Evolutionary conservation across 75 land plant species (phyloP).

Genomic region (Selaginella tamariscina): DNA sequence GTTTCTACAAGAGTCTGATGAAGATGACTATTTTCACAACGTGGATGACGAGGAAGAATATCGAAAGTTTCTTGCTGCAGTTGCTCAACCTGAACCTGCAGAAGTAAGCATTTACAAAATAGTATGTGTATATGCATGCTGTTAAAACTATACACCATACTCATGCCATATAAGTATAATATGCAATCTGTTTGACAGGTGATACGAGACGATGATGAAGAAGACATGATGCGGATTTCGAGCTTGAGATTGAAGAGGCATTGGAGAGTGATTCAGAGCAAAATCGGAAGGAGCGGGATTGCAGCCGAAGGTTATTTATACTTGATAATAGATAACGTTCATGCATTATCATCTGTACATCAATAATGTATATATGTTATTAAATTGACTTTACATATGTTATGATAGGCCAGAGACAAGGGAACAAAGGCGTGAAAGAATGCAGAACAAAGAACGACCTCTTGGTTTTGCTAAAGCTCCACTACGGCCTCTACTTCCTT

Average conservation of each 20-base stretch:
- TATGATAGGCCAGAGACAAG: conserved; percentile 70
- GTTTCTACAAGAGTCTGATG: conserved; percentile 97
- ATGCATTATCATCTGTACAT: too few species aligned
- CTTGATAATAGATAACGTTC: too few species aligned
- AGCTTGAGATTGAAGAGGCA: conserved; percentile 81
- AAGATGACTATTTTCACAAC: conserved; percentile 84
- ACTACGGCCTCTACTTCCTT: conserved; percentile 66
- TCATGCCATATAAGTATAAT: too few species aligned
- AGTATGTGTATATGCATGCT: too few species aligned
- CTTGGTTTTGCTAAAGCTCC: conserved; percentile 43
- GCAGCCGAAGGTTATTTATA: conserved; percentile 17
- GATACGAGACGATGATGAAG: conserved; percentile 71
- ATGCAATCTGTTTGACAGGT: too few species aligned
- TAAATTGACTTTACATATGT: too few species aligned
- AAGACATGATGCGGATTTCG: conserved; percentile 93
- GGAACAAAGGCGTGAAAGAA: conserved; percentile 44
- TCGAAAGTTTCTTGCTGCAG: conserved; percentile 79
- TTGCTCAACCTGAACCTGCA: conserved; percentile 8
- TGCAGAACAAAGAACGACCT: conserved; percentile 26
- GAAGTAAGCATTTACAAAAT: too few species aligned
- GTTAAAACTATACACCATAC: too few species aligned
- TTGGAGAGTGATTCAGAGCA: conserved; percentile 84
- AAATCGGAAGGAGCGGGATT: conserved; percentile 6
- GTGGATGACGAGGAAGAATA: conserved; percentile 97
- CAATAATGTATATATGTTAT: too few species aligned